Evolutionary conservation across 495 filamentous ascomycete genomes (phyloP), one percentile per base, ranked within the genome.

Genomic region (Usnea hakonensis): DNA sequence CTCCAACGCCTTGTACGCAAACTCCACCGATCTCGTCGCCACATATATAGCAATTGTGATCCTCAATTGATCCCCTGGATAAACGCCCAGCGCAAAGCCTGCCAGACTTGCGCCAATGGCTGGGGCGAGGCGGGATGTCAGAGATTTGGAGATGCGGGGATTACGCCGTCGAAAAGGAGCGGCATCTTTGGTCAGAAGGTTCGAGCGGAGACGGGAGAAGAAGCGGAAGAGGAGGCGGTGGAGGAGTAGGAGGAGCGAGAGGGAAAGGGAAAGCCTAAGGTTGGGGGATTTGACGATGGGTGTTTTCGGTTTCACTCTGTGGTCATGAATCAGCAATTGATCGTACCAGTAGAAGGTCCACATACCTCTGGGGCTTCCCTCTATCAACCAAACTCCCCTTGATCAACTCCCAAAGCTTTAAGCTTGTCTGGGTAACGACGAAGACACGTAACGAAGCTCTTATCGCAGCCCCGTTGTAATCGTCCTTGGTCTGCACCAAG

Each of bases 211-310:
- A 40, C 89, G 84, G 35, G 83, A 81, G 65, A 97, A 87, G 76
- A 98, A 98, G 61, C 91, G 90, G 75, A 90, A 90, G 14, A 98
- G 83, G 36, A 96, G 78, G 44, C 94, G 85, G 67, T 98, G 92
- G 64, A 95, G 78, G 41, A 97, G 80, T 36, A 98, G 80, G 54
- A 97, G 86, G 14, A 87, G 83, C 53, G 91, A 91, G 36, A 96
- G 78, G 1, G 90, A 90, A 32, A 91, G 74, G 19, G 90, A 90
- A 17, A 95, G 79, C 55, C 92, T 82, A 55, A 95, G 79, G 55
- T 87, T 87, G 1, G 88, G 79, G 3, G 85, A 88, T 61, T 83
- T 85, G 70, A 86, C 79, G 35, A 91, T 72, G 2, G 85, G 74
- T 13, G 70, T 76, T 69, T 75, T 83, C 46, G 69, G 36, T 62